A percentile compares a stretch with the other conserved stretches of the same genome.
These are phyloP conservation scores for Casuarina equisetifolia DNA, from an alignment of 306 rosid genomes.

Conservation along the genomic window DNA sequence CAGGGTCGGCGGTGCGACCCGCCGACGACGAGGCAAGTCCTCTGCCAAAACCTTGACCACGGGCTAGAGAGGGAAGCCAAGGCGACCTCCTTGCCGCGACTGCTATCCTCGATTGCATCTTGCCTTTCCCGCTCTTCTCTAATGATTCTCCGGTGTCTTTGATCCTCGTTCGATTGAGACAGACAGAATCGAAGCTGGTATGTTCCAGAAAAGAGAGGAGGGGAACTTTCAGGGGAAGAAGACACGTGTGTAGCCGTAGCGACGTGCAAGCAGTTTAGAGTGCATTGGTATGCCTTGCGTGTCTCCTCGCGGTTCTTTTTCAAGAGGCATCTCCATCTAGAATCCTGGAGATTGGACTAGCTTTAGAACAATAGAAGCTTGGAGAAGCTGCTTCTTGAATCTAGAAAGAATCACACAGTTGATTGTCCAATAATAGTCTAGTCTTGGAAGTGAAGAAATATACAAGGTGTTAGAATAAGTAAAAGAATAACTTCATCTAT, in stretches of 20 bases:
- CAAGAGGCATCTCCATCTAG: background rate
- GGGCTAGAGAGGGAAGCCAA: slow-evolving; percentile 7
- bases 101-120: slow-evolving; percentile 49
- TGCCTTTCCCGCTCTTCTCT: background rate
- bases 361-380: background rate
- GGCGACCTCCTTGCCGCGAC: slow-evolving; percentile 24
- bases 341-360: background rate
- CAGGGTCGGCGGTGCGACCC: slow-evolving; percentile 55
- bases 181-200: background rate
- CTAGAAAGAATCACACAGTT: background rate
- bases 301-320: background rate
- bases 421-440: background rate
- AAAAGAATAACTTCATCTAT: too few species aligned
- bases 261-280: slow-evolving; percentile 35
- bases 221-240: slow-evolving; percentile 38
- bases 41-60: slow-evolving; percentile 18
- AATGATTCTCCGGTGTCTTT: background rate
- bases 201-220: background rate
- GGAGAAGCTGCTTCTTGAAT: background rate
- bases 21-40: slow-evolving; percentile 38
- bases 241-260: slow-evolving; percentile 27
- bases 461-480: too few species aligned
- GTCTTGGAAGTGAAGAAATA: too few species aligned
- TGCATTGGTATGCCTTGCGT: slow-evolving; percentile 29
- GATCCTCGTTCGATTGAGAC: background rate